phyloP scores from a whole-genome alignment of 805 yeast genomes.

The Zygosaccharomyces pseudorouxii region DNA sequence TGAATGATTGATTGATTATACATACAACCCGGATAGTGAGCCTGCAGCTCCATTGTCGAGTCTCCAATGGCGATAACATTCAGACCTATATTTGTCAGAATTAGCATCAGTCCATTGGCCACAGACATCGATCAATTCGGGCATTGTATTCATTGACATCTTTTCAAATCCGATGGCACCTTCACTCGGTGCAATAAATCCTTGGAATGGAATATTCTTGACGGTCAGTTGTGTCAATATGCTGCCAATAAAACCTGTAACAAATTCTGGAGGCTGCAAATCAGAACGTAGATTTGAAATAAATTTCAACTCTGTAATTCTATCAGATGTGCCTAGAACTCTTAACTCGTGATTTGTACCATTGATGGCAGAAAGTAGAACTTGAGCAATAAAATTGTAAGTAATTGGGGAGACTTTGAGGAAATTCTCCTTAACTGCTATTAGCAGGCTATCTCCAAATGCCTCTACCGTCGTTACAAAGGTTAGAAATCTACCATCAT shows the following conservation, averaged over 20 bases:
- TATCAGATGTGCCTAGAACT: conserved; percentile 30
- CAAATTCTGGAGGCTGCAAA: conserved; percentile 56
- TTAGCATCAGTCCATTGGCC: conserved; percentile 15
- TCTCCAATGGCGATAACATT: conserved; percentile 31
- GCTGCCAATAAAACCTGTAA: conserved; percentile 56
- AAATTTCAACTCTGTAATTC: conserved; percentile 22
- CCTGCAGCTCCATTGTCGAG: conserved; percentile 30
- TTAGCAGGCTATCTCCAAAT: conserved; percentile 20
- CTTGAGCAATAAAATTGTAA: conserved; percentile 29
- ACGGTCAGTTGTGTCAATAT: conserved; percentile 28
- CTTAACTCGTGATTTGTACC: conserved; percentile 6
- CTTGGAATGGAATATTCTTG: conserved; percentile 15
- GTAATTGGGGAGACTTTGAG: conserved; percentile 36
- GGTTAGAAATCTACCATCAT: conserved; percentile 6
- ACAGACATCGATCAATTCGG: conserved; percentile 25
- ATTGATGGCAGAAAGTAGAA: conserved; percentile 29
- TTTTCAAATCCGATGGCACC: conserved; percentile 61
- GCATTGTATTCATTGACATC: conserved; percentile 33
- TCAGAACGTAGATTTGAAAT: conserved; percentile 25
- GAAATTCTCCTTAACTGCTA: conserved; percentile 29
- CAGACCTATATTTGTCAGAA: conserved; percentile 17
- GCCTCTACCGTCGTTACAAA: conserved; percentile 22
- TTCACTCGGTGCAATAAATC: conserved; percentile 44
- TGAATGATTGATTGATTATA: conserved; percentile 11
- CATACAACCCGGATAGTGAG: conserved; percentile 33